Evolutionary conservation across 352 stramenopile species (phyloP).

Genomic region (Aphanomyces invadans): DNA sequence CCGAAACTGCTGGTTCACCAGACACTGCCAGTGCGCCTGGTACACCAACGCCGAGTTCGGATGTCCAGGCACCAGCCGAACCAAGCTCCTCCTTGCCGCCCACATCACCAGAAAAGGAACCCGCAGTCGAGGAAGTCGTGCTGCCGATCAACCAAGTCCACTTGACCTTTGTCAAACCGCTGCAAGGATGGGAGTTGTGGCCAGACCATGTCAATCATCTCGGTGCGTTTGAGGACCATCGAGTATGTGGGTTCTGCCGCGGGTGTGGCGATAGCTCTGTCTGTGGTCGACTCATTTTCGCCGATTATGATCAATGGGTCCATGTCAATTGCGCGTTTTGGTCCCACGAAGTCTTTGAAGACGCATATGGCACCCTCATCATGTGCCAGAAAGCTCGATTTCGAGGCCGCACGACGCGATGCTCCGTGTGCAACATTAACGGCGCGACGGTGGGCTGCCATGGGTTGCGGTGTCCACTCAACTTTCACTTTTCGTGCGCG

Average conservation of each 20-base stretch:
- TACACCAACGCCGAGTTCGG: background rate
- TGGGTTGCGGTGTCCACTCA: conserved; percentile 74
- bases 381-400: conserved; percentile 85
- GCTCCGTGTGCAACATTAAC: conserved; percentile 81
- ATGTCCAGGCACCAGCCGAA: conserved; percentile 2
- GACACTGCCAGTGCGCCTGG: background rate
- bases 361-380: conserved; percentile 53
- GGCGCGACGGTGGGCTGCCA: conserved; percentile 90
- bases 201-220: background rate
- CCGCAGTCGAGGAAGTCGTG: background rate
- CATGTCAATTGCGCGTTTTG: conserved; percentile 90
- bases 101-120: background rate
- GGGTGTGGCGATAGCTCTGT: conserved; percentile 63
- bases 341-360: conserved; percentile 90
- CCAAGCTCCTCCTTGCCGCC: background rate
- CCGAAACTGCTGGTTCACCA: background rate
- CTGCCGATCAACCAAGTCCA: conserved; percentile 10
- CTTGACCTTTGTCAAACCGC: conserved; percentile 37
- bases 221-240: conserved; percentile 45
- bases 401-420: conserved; percentile 83
- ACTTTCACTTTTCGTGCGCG: conserved; percentile 93
- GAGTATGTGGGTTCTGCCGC: conserved; percentile 75
- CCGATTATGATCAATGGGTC: conserved; percentile 80
- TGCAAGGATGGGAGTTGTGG: conserved; percentile 37
- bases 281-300: conserved; percentile 74